These are phyloP conservation scores for Triadica sebifera DNA, from an alignment of 345 rosid species.

Conservation along the genomic window DNA sequence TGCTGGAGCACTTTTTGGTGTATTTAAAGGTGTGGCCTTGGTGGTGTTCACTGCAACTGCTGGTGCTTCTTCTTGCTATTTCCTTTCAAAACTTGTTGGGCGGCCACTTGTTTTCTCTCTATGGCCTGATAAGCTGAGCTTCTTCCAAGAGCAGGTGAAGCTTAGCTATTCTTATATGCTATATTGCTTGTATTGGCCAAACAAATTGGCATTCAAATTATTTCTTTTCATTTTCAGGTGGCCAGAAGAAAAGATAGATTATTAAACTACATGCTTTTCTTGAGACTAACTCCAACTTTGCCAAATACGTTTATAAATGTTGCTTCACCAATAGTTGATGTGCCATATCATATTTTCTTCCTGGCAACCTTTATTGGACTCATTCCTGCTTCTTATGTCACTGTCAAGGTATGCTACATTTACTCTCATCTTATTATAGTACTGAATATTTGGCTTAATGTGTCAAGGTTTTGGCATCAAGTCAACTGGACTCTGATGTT, in stretches of 20 bases:
- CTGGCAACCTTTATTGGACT: slow-evolving; percentile 72
- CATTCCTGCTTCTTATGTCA: slow-evolving; percentile 88
- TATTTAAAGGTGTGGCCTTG: slow-evolving; percentile 71
- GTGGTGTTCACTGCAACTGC: slow-evolving; percentile 87
- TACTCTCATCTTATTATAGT: too few species aligned
- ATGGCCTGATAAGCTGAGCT: slow-evolving; percentile 91
- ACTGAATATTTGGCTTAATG: too few species aligned
- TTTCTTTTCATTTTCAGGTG: slow-evolving; percentile 48
- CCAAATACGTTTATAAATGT: slow-evolving; percentile 91
- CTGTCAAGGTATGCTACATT: slow-evolving; percentile 63
- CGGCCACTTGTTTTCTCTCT: slow-evolving; percentile 72
- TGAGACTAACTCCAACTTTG: slow-evolving; percentile 85
- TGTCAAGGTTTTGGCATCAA: neutral
- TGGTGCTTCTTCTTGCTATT: slow-evolving; percentile 93
- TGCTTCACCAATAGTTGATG: slow-evolving; percentile 88
- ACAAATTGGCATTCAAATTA: slow-evolving; percentile 6
- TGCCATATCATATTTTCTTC: slow-evolving; percentile 89
- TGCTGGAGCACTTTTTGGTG: slow-evolving; percentile 94
- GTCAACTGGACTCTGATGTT: neutral
- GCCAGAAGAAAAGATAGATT: slow-evolving; percentile 65
- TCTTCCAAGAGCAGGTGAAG: slow-evolving; percentile 88
- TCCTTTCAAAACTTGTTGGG: slow-evolving; percentile 80
- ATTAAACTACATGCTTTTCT: slow-evolving; percentile 85
- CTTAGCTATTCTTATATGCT: neutral
- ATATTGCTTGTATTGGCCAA: neutral